Conservation (phyloP, 2,329 filamentous ascomycete genomes). For the Grosmannia huntii region DNA sequence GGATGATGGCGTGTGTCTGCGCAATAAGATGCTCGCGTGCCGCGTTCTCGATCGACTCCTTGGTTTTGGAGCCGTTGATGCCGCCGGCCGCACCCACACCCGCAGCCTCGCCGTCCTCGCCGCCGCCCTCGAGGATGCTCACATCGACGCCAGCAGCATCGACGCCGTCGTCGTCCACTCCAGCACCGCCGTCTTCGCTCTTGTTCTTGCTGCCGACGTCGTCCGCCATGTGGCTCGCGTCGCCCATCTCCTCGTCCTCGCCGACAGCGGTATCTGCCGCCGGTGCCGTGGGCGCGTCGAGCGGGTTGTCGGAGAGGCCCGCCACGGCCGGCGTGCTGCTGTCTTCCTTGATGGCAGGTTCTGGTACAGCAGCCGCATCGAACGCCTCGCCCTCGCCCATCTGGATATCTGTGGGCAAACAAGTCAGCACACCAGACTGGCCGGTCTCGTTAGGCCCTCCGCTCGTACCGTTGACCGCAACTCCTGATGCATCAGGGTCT, state of each 20-base stretch:
- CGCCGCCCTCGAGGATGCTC: conserved; percentile 27
- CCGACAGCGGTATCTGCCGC: conserved; percentile 45
- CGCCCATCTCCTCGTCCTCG: conserved; percentile 74
- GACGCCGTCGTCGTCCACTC: background rate
- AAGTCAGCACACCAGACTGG: background rate
- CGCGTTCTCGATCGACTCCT: conserved; percentile 69
- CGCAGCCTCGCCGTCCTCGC: conserved; percentile 17
- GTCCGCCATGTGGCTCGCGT: conserved; percentile 21
- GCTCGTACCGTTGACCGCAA: conserved; percentile 34
- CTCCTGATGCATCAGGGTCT: conserved; percentile 26
- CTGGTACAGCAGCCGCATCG: conserved; percentile 14
- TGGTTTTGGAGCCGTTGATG: conserved; percentile 49
- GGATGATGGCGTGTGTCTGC: conserved; percentile 89
- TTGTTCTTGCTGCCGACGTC: conserved; percentile 6
- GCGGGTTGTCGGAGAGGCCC: conserved; percentile 45
- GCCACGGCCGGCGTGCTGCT: conserved; percentile 45
- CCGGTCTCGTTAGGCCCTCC: background rate
- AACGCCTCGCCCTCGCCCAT: conserved; percentile 41
- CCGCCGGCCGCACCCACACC: conserved; percentile 21
- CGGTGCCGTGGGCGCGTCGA: conserved; percentile 55
- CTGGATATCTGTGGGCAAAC: conserved; percentile 39
- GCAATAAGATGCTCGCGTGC: conserved; percentile 85
- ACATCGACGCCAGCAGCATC: background rate
- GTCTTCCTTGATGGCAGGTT: conserved; percentile 46
- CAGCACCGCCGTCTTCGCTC: background rate